These are phyloP conservation scores for Boletus vinaceobasis DNA, from an alignment of 768 basidiomycete species.

Conservation along the genomic window DNA sequence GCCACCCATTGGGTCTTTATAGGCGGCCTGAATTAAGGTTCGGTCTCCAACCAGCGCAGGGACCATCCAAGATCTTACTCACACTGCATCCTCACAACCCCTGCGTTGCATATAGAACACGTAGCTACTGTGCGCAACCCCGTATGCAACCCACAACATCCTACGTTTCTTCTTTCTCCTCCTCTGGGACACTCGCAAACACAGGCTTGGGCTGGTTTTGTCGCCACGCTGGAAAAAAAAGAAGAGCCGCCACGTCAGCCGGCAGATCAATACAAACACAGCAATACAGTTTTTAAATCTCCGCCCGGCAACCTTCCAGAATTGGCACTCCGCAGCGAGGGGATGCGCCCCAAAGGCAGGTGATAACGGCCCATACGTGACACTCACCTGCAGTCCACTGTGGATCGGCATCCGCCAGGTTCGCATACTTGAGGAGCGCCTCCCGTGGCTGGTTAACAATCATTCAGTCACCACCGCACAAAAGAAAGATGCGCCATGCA, in stretches of 20 bases:
- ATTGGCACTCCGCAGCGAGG: slow-evolving; percentile 30
- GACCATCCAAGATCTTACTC: slow-evolving; percentile 50
- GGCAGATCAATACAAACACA: slow-evolving; percentile 32
- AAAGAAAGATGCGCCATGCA: slow-evolving; percentile 15
- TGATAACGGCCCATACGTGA: slow-evolving; percentile 10
- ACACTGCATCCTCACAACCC: slow-evolving; percentile 26
- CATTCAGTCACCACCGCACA: slow-evolving; percentile 24
- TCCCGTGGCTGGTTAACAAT: slow-evolving; percentile 82
- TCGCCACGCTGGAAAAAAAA: slow-evolving; percentile 68
- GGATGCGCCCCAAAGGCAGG: slow-evolving; percentile 8
- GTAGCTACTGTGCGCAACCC: slow-evolving; percentile 3
- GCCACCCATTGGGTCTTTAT: slow-evolving; percentile 78
- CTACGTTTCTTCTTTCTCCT: slow-evolving; percentile 57
- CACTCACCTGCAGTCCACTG: slow-evolving; percentile 81
- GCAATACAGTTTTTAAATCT: slow-evolving; percentile 30
- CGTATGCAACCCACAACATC: slow-evolving; percentile 27
- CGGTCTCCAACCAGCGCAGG: slow-evolving; percentile 72
- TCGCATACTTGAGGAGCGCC: slow-evolving; percentile 91
- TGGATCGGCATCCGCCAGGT: slow-evolving; percentile 70
- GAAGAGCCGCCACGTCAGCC: slow-evolving; percentile 57
- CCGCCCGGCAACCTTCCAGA: slow-evolving; percentile 30
- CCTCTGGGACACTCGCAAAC: slow-evolving; percentile 60
- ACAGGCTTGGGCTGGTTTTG: slow-evolving; percentile 84
- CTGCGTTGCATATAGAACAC: slow-evolving; percentile 7
- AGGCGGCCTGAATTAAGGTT: slow-evolving; percentile 79